A percentile compares a stretch with the other conserved stretches of the same genome.
phyloP scores from a whole-genome alignment of 192 early-diverging fungal genomes.

The Diversispora eburnea region DNA sequence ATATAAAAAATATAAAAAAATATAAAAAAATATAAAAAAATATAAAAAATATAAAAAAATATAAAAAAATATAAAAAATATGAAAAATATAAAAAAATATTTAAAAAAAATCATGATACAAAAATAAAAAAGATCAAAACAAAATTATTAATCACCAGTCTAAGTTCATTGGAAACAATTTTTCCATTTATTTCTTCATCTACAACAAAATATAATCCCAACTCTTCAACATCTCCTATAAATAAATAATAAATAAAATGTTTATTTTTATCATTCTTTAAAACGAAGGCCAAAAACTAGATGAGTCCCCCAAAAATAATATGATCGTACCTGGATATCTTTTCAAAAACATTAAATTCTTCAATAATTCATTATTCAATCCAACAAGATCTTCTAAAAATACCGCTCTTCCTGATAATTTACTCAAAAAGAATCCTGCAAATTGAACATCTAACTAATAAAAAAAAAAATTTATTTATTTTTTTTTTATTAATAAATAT shows the following conservation, averaged over 20 bases:
- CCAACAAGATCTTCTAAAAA: constrained; percentile 58
- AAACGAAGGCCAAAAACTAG: neutral
- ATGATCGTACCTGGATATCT: constrained; percentile 47
- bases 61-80: too few species aligned
- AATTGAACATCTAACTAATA: constrained; percentile 51
- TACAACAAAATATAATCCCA: constrained; percentile 58
- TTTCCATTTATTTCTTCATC: constrained; percentile 58
- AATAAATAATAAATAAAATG: neutral
- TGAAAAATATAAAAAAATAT: too few species aligned
- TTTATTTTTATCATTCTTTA: neutral
- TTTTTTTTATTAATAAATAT: too few species aligned
- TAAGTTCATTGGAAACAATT: constrained; percentile 38
- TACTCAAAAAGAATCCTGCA: constrained; percentile 57
- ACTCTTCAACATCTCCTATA: constrained; percentile 56
- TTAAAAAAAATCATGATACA: too few species aligned
- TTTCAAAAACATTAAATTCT: constrained; percentile 56
- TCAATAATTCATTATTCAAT: constrained; percentile 51
- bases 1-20: too few species aligned
- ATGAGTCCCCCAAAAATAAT: neutral
- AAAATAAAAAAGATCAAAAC: neutral
- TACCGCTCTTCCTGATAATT: constrained; percentile 51
- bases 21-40: too few species aligned
- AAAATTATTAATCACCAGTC: constrained; percentile 37
- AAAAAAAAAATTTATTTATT: too few species aligned
- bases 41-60: too few species aligned